A percentile compares a stretch with the other conserved stretches of the same genome.
These are phyloP conservation scores for Phytophthora capsici DNA, from an alignment of 352 stramenopile species.

Conservation along the genomic window DNA sequence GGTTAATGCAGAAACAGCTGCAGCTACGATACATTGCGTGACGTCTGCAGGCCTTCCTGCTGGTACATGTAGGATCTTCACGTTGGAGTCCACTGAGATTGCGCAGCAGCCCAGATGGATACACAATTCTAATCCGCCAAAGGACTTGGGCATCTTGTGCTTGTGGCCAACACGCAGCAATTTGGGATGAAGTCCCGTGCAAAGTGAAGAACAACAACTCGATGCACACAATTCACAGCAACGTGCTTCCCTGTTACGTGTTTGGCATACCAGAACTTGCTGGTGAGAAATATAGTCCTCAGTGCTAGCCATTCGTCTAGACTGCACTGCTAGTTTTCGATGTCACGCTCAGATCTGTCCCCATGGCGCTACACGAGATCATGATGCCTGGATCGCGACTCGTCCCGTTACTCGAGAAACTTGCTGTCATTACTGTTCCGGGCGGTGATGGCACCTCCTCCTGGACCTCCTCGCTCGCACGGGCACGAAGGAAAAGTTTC, in stretches of 20 bases:
- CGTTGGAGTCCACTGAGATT: too few relatives aligned
- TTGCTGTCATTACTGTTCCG: constrained; percentile 15
- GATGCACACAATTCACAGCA: constrained; percentile 1
- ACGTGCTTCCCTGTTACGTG: neutral
- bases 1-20: too few relatives aligned
- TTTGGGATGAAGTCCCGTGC: too few relatives aligned
- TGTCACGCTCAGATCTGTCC: constrained; percentile 2
- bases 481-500: constrained; percentile 61
- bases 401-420: constrained; percentile 18
- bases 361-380: constrained; percentile 11
- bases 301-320: constrained; percentile 5
- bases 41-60: too few relatives aligned
- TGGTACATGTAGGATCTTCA: too few relatives aligned
- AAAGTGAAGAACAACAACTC: constrained; percentile 1
- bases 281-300: neutral
- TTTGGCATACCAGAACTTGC: constrained; percentile 1
- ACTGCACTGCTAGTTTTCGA: constrained; percentile 7
- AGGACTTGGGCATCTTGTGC: too few relatives aligned
- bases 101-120: too few relatives aligned
- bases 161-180: neutral
- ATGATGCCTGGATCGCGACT: neutral
- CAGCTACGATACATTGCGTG: too few relatives aligned
- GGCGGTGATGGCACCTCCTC: constrained; percentile 38
- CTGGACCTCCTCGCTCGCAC: constrained; percentile 49
- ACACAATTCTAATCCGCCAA: too few relatives aligned